Conservation (phyloP, 352 stramenopile species). For the Phytophthora quininea region DNA sequence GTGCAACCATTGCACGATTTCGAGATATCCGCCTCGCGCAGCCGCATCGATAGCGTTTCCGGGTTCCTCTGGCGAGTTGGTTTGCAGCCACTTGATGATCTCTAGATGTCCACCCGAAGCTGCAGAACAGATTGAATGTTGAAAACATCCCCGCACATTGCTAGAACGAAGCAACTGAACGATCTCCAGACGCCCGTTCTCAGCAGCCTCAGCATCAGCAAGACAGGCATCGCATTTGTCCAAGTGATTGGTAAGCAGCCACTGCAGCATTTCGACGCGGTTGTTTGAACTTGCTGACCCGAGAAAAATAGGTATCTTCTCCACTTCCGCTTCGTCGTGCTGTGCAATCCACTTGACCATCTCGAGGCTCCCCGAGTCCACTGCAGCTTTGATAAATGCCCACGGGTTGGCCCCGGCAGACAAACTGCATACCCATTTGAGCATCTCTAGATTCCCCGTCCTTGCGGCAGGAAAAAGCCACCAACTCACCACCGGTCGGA, state of each 20-base stretch:
- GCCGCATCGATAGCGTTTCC: neutral
- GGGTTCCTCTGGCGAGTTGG: neutral
- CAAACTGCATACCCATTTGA: neutral
- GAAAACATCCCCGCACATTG: neutral
- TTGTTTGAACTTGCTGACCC: too few relatives aligned
- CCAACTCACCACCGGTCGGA: neutral
- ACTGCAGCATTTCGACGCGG: too few relatives aligned
- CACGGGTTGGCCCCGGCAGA: neutral
- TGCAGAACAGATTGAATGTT: neutral
- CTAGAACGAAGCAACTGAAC: neutral
- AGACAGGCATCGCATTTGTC: neutral
- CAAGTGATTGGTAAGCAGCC: too few relatives aligned
- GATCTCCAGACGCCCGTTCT: neutral
- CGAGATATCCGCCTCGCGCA: neutral
- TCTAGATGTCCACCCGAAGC: neutral
- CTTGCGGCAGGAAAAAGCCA: neutral
- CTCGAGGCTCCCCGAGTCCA: neutral
- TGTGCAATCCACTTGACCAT: conserved; percentile 5
- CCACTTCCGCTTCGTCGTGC: neutral
- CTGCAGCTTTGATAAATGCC: neutral
- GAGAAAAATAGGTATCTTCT: too few relatives aligned
- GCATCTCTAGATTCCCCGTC: neutral
- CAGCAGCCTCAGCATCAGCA: neutral
- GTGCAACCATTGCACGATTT: too few relatives aligned
- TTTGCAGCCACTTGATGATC: conserved; percentile 1